Evolutionary conservation across 228 moss, liverwort and hornwort species (phyloP).

Genomic region (Sphagnum fallax): DNA sequence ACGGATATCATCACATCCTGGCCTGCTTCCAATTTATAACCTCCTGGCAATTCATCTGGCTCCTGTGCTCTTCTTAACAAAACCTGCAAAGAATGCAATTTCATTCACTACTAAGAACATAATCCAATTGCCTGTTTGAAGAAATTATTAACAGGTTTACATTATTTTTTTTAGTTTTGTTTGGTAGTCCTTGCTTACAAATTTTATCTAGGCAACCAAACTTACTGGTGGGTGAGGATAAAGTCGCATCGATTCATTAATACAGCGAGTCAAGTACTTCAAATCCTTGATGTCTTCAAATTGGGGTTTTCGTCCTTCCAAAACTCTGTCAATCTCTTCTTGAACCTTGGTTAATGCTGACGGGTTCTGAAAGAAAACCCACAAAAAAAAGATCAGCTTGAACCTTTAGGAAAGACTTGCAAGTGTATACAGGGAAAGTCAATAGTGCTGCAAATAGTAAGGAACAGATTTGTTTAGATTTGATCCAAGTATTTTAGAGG

Average conservation of each 20-base stretch:
- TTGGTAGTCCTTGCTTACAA: no score
- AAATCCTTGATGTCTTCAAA: conserved; percentile 72
- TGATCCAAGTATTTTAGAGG: no score
- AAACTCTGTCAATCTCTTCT: conserved; percentile 77
- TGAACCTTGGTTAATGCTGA: conserved; percentile 70
- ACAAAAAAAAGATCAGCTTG: background rate
- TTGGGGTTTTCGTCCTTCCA: conserved; percentile 69
- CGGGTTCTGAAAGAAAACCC: conserved; percentile 53
- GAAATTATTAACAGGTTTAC: no score
- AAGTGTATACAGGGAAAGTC: no score
- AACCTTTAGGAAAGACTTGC: no score
- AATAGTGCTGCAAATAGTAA: no score
- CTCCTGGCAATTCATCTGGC: conserved; percentile 88
- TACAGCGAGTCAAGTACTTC: conserved; percentile 91
- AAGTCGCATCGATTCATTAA: conserved; percentile 94
- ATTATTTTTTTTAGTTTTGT: no score
- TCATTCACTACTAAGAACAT: background rate
- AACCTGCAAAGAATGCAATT: conserved; percentile 40
- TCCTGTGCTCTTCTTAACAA: conserved; percentile 69
- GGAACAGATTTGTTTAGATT: no score
- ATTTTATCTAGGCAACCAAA: background rate
- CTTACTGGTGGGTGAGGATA: conserved; percentile 95
- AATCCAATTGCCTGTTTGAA: no score
- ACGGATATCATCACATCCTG: conserved; percentile 99
- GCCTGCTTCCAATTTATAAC: conserved; percentile 77